These are phyloP conservation scores for Exophiala oligosperma DNA, from an alignment of 2,329 filamentous ascomycete species.

Conservation along the genomic window DNA sequence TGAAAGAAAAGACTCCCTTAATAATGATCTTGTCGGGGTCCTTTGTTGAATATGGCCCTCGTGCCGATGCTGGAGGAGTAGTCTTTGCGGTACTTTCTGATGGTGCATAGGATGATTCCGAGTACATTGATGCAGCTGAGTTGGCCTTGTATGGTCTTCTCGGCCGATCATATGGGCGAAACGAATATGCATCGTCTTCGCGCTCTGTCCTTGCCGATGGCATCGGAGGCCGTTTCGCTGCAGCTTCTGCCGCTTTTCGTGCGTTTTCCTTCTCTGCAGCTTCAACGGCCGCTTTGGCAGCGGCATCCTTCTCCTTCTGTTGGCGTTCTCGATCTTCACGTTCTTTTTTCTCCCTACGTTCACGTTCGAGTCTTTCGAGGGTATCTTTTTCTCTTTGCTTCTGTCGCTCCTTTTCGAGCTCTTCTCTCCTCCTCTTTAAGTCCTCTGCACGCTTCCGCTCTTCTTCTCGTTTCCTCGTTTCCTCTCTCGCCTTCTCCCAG, in stretches of 20 bases:
- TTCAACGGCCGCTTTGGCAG: conserved; percentile 27
- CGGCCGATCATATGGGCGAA: conserved; percentile 73
- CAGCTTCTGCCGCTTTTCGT: conserved; percentile 59
- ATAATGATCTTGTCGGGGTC: conserved; percentile 97
- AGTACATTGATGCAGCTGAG: conserved; percentile 71
- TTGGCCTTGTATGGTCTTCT: conserved; percentile 58
- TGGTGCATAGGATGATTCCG: conserved; percentile 82
- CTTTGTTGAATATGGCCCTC: conserved; percentile 78
- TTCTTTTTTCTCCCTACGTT: conserved; percentile 36
- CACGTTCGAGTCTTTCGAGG: conserved; percentile 30
- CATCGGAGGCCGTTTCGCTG: conserved; percentile 36
- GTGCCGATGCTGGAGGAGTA: conserved; percentile 75
- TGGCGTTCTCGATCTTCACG: conserved; percentile 19
- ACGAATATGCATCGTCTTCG: conserved; percentile 69
- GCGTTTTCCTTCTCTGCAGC: conserved; percentile 30
- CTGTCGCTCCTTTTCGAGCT: conserved; percentile 29
- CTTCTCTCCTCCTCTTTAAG: conserved; percentile 26
- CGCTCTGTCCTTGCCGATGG: conserved; percentile 39
- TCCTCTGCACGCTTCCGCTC: conserved; percentile 29
- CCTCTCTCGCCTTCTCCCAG: conserved; percentile 32
- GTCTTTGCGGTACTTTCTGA: conserved; percentile 82
- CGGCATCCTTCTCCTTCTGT: conserved; percentile 33
- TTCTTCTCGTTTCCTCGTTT: conserved; percentile 31
- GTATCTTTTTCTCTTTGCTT: conserved; percentile 29
- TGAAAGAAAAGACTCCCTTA: conserved; percentile 88